phyloP scores from a whole-genome alignment of 2,329 filamentous ascomycete genomes.

The Ceratocystis huliohia region DNA sequence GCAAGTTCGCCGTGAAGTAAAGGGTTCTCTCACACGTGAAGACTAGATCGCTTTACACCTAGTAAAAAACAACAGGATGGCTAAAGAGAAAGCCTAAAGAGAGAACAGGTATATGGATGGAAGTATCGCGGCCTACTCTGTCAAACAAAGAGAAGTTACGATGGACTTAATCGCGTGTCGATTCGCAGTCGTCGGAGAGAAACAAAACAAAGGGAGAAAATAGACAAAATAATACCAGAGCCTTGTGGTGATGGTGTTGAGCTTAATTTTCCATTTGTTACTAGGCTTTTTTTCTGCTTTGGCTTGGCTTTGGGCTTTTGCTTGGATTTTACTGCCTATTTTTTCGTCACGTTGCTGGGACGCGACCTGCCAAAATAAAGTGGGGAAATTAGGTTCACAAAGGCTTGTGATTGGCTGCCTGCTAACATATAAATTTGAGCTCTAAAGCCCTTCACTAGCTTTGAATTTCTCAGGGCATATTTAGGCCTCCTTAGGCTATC shows the following conservation, averaged over 20 bases:
- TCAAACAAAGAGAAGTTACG: background rate
- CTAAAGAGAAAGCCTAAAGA: too few relatives aligned
- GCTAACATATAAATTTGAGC: background rate
- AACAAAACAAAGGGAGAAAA: constrained; percentile 10
- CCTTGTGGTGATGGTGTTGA: background rate
- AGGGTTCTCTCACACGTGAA: too few relatives aligned
- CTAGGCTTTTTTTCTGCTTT: background rate
- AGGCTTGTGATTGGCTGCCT: background rate
- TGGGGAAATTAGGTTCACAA: background rate
- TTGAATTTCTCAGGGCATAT: background rate
- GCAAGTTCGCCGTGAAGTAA: background rate
- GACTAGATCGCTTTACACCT: too few relatives aligned
- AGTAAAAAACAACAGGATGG: too few relatives aligned
- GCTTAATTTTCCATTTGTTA: background rate
- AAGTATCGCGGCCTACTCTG: background rate
- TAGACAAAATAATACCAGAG: background rate
- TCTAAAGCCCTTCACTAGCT: background rate
- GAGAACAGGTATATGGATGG: background rate
- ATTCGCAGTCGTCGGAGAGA: background rate
- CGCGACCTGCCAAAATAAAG: constrained; percentile 9
- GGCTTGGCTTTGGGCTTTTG: background rate
- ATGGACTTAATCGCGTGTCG: background rate
- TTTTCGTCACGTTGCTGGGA: constrained; percentile 17
- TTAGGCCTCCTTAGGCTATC: background rate
- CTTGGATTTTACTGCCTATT: constrained; percentile 1